Conservation (phyloP, 441 rosid genomes). For the Dalechampia spathulata region DNA sequence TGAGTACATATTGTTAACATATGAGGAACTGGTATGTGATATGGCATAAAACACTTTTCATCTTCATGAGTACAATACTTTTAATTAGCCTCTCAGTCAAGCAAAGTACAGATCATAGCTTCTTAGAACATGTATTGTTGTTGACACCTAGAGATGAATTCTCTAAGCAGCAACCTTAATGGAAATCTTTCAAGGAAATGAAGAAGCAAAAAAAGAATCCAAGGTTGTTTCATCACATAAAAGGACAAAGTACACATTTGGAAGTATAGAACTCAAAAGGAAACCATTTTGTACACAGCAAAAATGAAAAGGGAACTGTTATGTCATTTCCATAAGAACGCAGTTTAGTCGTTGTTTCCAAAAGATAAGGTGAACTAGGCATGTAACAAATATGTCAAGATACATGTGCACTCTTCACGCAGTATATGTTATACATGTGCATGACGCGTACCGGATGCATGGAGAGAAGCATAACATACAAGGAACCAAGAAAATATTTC, state of each 20-base stretch:
- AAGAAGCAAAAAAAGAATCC: background rate
- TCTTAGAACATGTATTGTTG: too few species aligned
- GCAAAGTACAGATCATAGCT: too few species aligned
- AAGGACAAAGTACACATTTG: background rate
- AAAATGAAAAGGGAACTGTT: background rate
- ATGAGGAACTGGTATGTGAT: too few species aligned
- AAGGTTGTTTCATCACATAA: background rate
- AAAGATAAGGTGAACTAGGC: background rate
- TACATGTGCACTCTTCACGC: conserved; percentile 1
- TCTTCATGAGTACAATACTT: too few species aligned
- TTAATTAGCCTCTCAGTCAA: too few species aligned
- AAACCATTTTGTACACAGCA: background rate
- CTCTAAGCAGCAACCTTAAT: background rate
- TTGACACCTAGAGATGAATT: too few species aligned
- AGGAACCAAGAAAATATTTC: background rate
- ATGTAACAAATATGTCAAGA: background rate
- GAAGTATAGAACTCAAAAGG: background rate
- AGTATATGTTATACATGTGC: background rate
- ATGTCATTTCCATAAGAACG: background rate
- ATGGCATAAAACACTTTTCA: too few species aligned
- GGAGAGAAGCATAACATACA: background rate
- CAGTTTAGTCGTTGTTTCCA: background rate
- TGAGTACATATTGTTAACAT: too few species aligned
- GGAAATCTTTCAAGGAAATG: background rate
- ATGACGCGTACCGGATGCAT: too few species aligned